Percentiles rank a stretch among this genome's conserved stretches.
Conservation (phyloP, 129 eudicot genomes). For the Helianthus tuberosus region DNA sequence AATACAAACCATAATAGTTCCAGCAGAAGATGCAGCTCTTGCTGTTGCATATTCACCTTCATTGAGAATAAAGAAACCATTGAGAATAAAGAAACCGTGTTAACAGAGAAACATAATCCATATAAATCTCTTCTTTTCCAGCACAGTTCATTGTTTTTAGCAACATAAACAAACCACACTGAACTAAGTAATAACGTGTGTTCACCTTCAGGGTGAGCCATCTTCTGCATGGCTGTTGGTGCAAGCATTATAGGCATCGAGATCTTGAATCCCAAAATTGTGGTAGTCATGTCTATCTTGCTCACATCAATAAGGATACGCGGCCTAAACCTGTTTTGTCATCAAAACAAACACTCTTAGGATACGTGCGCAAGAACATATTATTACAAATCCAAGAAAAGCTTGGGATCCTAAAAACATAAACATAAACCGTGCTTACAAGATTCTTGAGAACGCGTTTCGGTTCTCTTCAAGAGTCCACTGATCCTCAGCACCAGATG, state of each 20-base stretch:
- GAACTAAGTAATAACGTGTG: background rate
- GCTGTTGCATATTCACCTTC: slow-evolving; percentile 48
- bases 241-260: slow-evolving; percentile 97
- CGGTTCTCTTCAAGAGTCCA: slow-evolving; percentile 78
- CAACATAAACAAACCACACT: background rate
- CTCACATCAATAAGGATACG: slow-evolving; percentile 92
- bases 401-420: background rate
- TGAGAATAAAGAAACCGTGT: background rate
- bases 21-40: slow-evolving; percentile 48
- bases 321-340: slow-evolving; percentile 76
- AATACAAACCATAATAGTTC: slow-evolving; percentile 43
- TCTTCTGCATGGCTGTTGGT: slow-evolving; percentile 88
- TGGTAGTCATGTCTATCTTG: slow-evolving; percentile 85
- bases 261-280: slow-evolving; percentile 84
- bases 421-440: slow-evolving; percentile 43
- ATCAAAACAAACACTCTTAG: slow-evolving; percentile 15
- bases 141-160: background rate
- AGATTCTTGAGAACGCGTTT: slow-evolving; percentile 86
- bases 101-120: background rate
- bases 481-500: slow-evolving; percentile 54
- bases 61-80: slow-evolving; percentile 3
- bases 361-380: background rate
- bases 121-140: background rate
- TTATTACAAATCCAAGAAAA: background rate
- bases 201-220: slow-evolving; percentile 98